Conservation (phyloP, 768 basidiomycete genomes). For the Cystofilobasidium bisporidii region DNA sequence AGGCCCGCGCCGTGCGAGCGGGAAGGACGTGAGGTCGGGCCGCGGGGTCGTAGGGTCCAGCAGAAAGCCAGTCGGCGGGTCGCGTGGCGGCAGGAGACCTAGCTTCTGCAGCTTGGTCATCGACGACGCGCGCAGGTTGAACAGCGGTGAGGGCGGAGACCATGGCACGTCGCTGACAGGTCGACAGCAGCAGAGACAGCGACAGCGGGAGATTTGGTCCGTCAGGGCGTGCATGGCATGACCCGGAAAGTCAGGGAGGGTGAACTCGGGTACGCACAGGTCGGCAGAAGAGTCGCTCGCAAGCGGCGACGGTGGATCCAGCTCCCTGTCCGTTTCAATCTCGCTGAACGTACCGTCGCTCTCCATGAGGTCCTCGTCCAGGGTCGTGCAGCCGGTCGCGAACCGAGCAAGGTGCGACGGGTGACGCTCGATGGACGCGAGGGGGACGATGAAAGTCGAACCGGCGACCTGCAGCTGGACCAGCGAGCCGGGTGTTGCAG, state of each 20-base stretch:
- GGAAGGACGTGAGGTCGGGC: not conserved
- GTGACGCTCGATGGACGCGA: conserved; percentile 7
- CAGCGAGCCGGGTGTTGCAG: not conserved
- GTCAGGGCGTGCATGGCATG: not conserved
- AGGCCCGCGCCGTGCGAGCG: not conserved
- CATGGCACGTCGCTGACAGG: not conserved
- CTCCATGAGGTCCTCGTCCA: not conserved
- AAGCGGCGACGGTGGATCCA: not conserved
- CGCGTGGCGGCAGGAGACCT: conserved; percentile 19
- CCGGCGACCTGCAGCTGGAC: conserved; percentile 23
- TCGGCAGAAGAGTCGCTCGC: conserved; percentile 9
- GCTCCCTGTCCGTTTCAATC: conserved; percentile 12
- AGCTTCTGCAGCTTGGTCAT: conserved; percentile 23
- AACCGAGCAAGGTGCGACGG: conserved; percentile 12
- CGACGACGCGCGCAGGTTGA: conserved; percentile 22
- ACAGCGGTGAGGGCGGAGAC: not conserved
- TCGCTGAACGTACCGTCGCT: conserved; percentile 7
- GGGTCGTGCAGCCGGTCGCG: conserved; percentile 7
- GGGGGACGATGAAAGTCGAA: conserved; percentile 22
- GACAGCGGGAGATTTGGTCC: not conserved
- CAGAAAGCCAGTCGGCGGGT: not conserved
- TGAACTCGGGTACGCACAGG: not conserved
- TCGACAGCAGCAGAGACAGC: no score
- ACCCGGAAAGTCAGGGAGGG: not conserved
- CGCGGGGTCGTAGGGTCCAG: not conserved